Base-by-base conservation (phyloP, 1,139 yeast genomes). In the Debaryomyces sp. region DNA sequence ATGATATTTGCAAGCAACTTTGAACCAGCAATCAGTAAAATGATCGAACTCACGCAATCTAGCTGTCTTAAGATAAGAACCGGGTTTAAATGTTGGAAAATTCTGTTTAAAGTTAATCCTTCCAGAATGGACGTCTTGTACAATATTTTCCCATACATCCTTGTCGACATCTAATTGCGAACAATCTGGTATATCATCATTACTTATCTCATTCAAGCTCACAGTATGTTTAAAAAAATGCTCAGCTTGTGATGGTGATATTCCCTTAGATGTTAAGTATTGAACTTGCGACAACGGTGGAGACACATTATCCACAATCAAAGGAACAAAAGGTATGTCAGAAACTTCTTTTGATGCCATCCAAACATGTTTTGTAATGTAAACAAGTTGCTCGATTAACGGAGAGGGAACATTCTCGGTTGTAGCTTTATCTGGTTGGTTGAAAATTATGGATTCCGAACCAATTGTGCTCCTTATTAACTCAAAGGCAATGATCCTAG, bases 211-310 rank as follows among this genome's bases (percentile, higher is more conserved):
- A 2, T 44, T 44, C 37, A 71, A 52, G 39, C 59, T 59, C 9
- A 55, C 54, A 1, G 63, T 62, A 50, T 67, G 67, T 6, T 67
- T 61, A 48, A 80, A 65, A 23, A 73, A 63, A 27, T 72, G 73
- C 4, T 67, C 56, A 0, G 84, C 83, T 26, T 69, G 70, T 0
- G 61, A 56, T n/a, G 67, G 72, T 1, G 71, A 41, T 44, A 82
- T 55, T 1, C 87, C 88, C n/a, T 75, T 56, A 1, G 65, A 61
- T 8, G 63, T 62, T 43, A 85, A 64, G 52, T 78, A 81, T 5
- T 75, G 71, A 7, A 80, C 63, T 54, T 81, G 80, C 8, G 71
- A 71, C n/a, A 71, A 68, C 0, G 88, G 78, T 9, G 85, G 85
- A 5, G 75, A 63, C 3, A 82, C 81, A 38, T 75, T 73, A 37